Percentiles rank a stretch among this genome's conserved stretches.
Evolutionary conservation across 2,329 filamentous ascomycete genomes (phyloP).

Genomic region (Reticulascus tulasneorum): DNA sequence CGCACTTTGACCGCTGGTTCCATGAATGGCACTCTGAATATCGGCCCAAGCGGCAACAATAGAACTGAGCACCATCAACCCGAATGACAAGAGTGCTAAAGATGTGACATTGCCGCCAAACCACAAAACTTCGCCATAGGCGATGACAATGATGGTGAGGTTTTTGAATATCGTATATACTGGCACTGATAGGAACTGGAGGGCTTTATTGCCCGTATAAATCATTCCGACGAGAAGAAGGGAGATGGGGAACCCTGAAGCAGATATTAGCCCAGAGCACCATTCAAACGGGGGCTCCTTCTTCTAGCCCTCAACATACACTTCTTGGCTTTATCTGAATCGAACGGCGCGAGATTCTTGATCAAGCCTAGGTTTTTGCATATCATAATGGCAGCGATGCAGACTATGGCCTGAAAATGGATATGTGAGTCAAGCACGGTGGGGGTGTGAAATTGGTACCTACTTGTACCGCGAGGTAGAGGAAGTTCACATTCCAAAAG

Average conservation of each 20-base stretch:
- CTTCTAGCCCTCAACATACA: conserved; percentile 54
- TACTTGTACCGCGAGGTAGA: conserved; percentile 91
- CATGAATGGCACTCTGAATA: conserved; percentile 72
- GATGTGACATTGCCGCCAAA: conserved; percentile 90
- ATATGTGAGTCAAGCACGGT: neutral
- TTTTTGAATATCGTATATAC: conserved; percentile 99
- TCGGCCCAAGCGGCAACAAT: conserved; percentile 96
- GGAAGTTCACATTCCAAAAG: conserved; percentile 94
- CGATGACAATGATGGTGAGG: conserved; percentile 96
- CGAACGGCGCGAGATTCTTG: conserved; percentile 76
- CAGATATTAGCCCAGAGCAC: conserved; percentile 16
- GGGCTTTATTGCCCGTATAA: conserved; percentile 92
- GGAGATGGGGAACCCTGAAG: conserved; percentile 88
- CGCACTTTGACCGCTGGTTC: conserved; percentile 47
- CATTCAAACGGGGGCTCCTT: neutral
- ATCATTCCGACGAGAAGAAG: conserved; percentile 98
- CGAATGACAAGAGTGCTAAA: conserved; percentile 87
- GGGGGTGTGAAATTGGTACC: conserved; percentile 22
- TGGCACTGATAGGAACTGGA: conserved; percentile 94
- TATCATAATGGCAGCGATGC: conserved; percentile 75
- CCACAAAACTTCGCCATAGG: conserved; percentile 97
- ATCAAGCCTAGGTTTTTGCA: conserved; percentile 83
- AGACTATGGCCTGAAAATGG: conserved; percentile 70
- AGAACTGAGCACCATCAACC: conserved; percentile 93
- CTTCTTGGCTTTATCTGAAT: conserved; percentile 83